Evolutionary conservation across 345 rosid species (phyloP), one percentile per base, ranked within the genome.

Genomic region (Capsella bursapastoris): DNA sequence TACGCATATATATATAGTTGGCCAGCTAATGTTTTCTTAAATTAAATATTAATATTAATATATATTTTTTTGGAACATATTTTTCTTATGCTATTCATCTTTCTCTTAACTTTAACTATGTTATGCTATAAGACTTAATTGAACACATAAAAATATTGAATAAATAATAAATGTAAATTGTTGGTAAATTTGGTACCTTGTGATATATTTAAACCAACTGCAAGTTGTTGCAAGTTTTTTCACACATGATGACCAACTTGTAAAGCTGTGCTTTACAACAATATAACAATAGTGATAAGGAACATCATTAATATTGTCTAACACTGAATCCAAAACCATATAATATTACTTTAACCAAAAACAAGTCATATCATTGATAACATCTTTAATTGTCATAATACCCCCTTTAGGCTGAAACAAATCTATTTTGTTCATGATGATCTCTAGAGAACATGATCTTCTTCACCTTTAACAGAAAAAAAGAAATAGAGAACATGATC

Each of bases 21-120:
- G 67, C 53, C 78, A 57, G 65, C 59, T 58, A 74, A 66, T 38
- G 59, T 64, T 53, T 15, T 74, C 60, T 74, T 74, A 66, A 74
- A 74, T 74, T 56, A 34, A 45, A 35, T 64, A 32, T 13, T 62
- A 52, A 22, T 72, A 38, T 14, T 53, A n/a, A 47, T 11, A 6
- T 2, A 29, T 44, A n/a, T n/a, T n/a, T 10, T 15, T 50, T 29
- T 32, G 13, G 7, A 29, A 13, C 45, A 57, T 45, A 31, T 31
- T 16, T 56, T 43, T 27, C 51, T 53, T 53, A 40, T 40, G 62
- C 9, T 8, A 29, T 49, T 27, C 52, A 10, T 15, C 25, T 49
- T 51, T 27, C 49, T 35, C n/a, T 47, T 16, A 16, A 16, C 18
- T 31, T 31, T 48, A 5, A 16, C 57, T 32, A 18, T 48, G n/a